These are phyloP conservation scores for Monosporascus sp. DNA, from an alignment of 2,329 filamentous ascomycete species.

Conservation along the genomic window DNA sequence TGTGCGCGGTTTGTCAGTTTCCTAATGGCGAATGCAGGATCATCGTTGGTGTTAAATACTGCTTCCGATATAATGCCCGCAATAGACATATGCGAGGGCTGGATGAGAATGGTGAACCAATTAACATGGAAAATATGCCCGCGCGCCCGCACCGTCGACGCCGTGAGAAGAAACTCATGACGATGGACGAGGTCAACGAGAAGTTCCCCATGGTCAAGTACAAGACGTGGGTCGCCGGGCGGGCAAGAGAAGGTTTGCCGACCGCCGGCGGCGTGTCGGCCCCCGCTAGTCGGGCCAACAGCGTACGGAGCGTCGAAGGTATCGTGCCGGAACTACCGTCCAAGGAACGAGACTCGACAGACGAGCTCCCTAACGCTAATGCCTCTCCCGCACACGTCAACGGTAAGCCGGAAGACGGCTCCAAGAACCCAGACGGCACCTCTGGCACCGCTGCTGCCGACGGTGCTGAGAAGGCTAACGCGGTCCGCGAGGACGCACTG, in stretches of 20 bases:
- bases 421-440: slow-evolving; percentile 18
- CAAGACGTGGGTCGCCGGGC: slow-evolving; percentile 84
- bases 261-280: slow-evolving; percentile 78
- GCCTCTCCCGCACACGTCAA: slow-evolving; percentile 16
- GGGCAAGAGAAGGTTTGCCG: slow-evolving; percentile 77
- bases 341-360: slow-evolving; percentile 41
- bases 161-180: slow-evolving; percentile 97
- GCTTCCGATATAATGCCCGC: slow-evolving; percentile 95
- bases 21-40: slow-evolving; percentile 61
- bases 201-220: slow-evolving; percentile 96
- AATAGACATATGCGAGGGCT: slow-evolving; percentile 69
- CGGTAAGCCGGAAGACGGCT: slow-evolving; percentile 20
- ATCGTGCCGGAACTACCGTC: slow-evolving; percentile 39
- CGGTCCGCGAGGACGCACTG: slow-evolving; percentile 8
- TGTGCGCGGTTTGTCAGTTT: background rate
- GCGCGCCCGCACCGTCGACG: slow-evolving; percentile 73
- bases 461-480: slow-evolving; percentile 1
- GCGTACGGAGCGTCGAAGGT: slow-evolving; percentile 63
- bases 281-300: slow-evolving; percentile 66
- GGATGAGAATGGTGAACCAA: slow-evolving; percentile 79
- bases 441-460: slow-evolving; percentile 16
- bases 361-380: slow-evolving; percentile 32
- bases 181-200: slow-evolving; percentile 97
- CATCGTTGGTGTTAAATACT: slow-evolving; percentile 98
- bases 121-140: slow-evolving; percentile 81